Percentiles rank a stretch among this genome's conserved stretches.
These are phyloP conservation scores for Candida silvicultrix DNA, from an alignment of 805 yeast genomes.

Conservation along the genomic window DNA sequence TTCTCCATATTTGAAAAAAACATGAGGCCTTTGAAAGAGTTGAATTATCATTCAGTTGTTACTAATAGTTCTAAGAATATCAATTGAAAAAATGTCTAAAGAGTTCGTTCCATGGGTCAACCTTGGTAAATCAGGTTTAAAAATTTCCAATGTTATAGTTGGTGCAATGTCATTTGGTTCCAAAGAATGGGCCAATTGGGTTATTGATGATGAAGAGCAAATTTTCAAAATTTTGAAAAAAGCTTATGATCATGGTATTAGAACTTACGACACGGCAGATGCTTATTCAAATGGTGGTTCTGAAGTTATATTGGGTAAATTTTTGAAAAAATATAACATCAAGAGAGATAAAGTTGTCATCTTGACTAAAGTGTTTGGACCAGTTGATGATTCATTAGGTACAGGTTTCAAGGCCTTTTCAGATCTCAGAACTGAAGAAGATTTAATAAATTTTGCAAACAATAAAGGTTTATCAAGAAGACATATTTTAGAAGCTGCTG, in stretches of 20 bases:
- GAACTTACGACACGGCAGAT: constrained; percentile 48
- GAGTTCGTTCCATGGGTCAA: constrained; percentile 7
- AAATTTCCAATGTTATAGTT: constrained; percentile 39
- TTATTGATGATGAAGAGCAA: constrained; percentile 38
- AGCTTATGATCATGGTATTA: constrained; percentile 37
- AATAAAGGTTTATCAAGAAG: constrained; percentile 35
- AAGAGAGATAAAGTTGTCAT: constrained; percentile 52
- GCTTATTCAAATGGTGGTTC: constrained; percentile 40
- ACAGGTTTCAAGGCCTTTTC: background rate
- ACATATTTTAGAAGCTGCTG: constrained; percentile 39
- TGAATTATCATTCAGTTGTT: too few species aligned
- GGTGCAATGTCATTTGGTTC: constrained; percentile 50
- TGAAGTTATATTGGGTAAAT: constrained; percentile 46
- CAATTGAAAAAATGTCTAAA: too few species aligned
- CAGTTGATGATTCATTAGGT: constrained; percentile 7
- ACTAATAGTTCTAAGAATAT: too few species aligned
- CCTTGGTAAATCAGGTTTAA: constrained; percentile 40
- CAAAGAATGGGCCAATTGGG: constrained; percentile 37
- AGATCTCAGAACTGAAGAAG: background rate
- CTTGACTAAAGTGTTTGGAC: constrained; percentile 33
- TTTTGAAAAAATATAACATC: constrained; percentile 43
- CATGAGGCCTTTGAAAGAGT: too few species aligned
- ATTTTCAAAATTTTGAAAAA: constrained; percentile 36
- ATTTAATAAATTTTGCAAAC: constrained; percentile 17
- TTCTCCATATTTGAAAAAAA: too few species aligned